Evolutionary conservation across 192 early-diverging fungal genomes (phyloP), one percentile per base, ranked within the genome.

Genomic region (Podila horticola): DNA sequence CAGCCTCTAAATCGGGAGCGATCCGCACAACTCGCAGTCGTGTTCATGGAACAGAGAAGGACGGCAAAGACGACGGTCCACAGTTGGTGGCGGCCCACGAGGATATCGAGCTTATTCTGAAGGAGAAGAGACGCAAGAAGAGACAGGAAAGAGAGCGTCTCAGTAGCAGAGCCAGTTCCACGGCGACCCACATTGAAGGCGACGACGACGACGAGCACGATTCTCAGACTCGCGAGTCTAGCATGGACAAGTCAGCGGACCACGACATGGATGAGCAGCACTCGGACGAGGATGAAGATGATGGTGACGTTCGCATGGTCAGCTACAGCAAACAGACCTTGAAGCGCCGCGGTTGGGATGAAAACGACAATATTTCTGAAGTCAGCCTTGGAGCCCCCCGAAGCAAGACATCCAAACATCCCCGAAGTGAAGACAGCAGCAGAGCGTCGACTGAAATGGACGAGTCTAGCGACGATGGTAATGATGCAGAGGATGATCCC

Each of bases 1-100:
- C 33, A 1, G 11, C 33, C 30, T 52, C 49, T 13, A 66, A 67
- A 24, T 61, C 67, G 9, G 12, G 31, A 5, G 67, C 74, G 5
- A 36, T 45, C 13, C 75, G 75, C 33, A 24, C 75, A 4, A 79
- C 75, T 1, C 64, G 75, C 4, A 79, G 75, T 19, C 70, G 69
- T 33, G 52, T 45, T 17, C 75, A 71, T n/a, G 33, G 58, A 9
- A 62, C 64, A 7, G 62, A 69, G 20, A 36, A 50, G n/a, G 6
- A 64, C 66, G 17, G 75, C 65, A 17, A 30, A 61, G 29, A 33
- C 26, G 59, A 33, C 5, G 29, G 9, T 11, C n/a, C 55, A 45
- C 41, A 45, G 17, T 26, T 55, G n/a, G 52, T 61, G 59, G 15
- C 5, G 17, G 59, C 26, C 19, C 59, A 61, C 29, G 59, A 61